Evolutionary conservation across 208 protist genomes (phyloP).

Genomic region (Tritrichomonas foetus): DNA sequence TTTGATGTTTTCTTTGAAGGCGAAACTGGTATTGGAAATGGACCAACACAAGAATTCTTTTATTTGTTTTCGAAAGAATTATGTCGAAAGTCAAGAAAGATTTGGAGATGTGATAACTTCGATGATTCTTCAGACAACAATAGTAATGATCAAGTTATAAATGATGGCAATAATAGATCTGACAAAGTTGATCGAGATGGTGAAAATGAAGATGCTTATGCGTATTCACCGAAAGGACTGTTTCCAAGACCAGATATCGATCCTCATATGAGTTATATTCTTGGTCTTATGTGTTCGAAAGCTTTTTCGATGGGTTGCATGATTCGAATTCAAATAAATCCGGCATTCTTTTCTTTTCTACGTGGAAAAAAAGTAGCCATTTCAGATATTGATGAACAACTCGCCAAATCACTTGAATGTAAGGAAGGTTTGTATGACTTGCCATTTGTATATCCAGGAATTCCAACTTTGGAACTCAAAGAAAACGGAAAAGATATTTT

Average conservation of each 20-base stretch:
- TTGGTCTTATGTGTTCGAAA: background rate
- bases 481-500: background rate
- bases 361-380: background rate
- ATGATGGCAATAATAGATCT: no score
- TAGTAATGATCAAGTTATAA: no score
- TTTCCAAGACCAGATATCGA: background rate
- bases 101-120: background rate
- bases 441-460: background rate
- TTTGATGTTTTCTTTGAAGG: background rate
- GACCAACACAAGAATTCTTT: constrained; percentile 10
- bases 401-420: background rate
- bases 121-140: no score
- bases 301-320: background rate
- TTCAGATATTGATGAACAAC: background rate
- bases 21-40: background rate
- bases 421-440: background rate
- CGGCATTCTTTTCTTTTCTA: background rate
- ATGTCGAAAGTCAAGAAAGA: no score
- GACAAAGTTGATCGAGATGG: no score
- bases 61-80: background rate
- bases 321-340: background rate
- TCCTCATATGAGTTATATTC: background rate
- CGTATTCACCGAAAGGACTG: background rate
- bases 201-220: background rate
- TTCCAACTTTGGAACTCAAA: background rate